Evolutionary conservation across 805 yeast genomes (phyloP), one percentile per base, ranked within the genome.

Genomic region (Cyberlindnera mississippiensis): DNA sequence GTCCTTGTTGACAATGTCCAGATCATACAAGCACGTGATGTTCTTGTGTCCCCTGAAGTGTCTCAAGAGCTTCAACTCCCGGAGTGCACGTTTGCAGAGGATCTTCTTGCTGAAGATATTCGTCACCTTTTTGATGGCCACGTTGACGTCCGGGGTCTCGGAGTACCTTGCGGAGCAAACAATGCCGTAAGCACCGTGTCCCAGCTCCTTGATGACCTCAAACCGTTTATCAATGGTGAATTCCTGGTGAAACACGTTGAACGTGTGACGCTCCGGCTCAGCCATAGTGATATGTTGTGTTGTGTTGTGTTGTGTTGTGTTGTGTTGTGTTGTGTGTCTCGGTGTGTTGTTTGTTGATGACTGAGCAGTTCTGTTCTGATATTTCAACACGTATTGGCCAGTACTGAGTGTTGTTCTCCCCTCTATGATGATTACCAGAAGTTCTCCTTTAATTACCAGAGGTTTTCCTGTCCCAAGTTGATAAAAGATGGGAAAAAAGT

Each of bases 181-280:
- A 4, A 91, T 82, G 32, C 99, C 99, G 58, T 93, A 93, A 1
- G 99, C 98, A 11, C 99, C 99, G 55, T 93, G 97, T 5, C 99
- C 99, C 30, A 93, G 75, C 54, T 93, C 98, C 57, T 90, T 86
- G 44, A 88, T 87, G 52, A 93, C 75, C 58, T 88, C 86, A 61
- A 91, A 88, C 40, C 96, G 70, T 51, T 78, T 79, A 63, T 93
- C 98, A 43, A 93, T 90, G 33, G 90, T 78, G 62, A 93, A 93
- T 59, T 88, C 96, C 66, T 93, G 99, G 59, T 85, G 85, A 66
- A 78, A 84, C 30, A 85, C 90, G 51, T 80, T 80, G 60, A 75
- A 76, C 12, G 73, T 68, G 40, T 66, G 71, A 39, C 72, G 67
- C 41, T 67, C 72, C 13, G 68, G 64, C 31, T 20, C 24, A 20